Conservation (phyloP, 371 early-diverging fungal genomes). For the Haplosporangium sp. region DNA sequence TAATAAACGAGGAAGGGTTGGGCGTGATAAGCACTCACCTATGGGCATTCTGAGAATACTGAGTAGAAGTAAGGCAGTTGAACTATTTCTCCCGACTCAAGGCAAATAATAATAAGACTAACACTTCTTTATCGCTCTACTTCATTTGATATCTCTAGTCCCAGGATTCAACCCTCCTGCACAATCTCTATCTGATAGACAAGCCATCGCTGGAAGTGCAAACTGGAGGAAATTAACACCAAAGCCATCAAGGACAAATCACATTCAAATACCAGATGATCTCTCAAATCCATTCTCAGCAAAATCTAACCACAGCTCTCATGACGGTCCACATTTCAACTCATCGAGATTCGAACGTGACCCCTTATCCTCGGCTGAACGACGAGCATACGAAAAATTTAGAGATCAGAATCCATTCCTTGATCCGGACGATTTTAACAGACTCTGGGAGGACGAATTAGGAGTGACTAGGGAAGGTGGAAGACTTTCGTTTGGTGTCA, state of each 20-base stretch:
- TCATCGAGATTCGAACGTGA: conserved; percentile 5
- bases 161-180: conserved; percentile 45
- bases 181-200: conserved; percentile 33
- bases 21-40: conserved; percentile 46
- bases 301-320: background rate
- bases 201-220: conserved; percentile 42
- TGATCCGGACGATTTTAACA: conserved; percentile 26
- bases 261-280: conserved; percentile 18
- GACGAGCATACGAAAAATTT: conserved; percentile 20
- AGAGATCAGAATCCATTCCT: conserved; percentile 34
- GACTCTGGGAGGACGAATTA: conserved; percentile 39
- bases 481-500: conserved; percentile 18
- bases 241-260: conserved; percentile 28
- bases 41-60: conserved; percentile 39
- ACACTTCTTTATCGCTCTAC: background rate
- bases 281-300: conserved; percentile 13
- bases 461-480: conserved; percentile 13
- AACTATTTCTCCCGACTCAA: too few relatives aligned
- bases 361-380: conserved; percentile 12
- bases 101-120: background rate
- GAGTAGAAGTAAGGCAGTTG: conserved; percentile 22
- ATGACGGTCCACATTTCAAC: background rate
- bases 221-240: conserved; percentile 51
- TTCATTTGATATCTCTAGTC: conserved; percentile 12
- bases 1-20: conserved; percentile 19